Base-by-base conservation (phyloP, 257 asterid species). In the Vinca minor region DNA sequence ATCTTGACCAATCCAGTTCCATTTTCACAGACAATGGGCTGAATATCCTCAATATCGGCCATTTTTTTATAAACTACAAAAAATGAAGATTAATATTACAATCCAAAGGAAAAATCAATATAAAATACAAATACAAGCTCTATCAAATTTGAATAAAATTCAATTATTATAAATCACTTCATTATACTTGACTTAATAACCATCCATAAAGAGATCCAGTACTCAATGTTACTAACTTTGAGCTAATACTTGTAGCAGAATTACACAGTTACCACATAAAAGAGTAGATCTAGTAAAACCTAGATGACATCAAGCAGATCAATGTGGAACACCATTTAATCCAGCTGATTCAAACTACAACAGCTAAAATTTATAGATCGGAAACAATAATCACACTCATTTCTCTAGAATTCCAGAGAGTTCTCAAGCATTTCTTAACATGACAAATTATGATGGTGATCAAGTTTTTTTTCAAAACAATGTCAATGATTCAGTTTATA, bases 1-100 rank as follows among this genome's bases (percentile, higher is more conserved):
- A 76, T 77, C 74, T 76, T 76, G 28, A 76, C 81, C 81, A 76
- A 71, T 68, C 81, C 81, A 31, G 81, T 76, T 63, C 81, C 81
- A 76, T 76, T 76, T 57, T 76, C 81, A 28, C 81, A 76, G 45
- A 76, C 81, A 29, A 76, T 77, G 59, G 81, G 81, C 72, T 76
- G 81, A 64, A 76, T 76, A 49, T 76, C 81, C 77, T 76, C 81
- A 2, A 71, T 26, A 18, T 76, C 81, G 5, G 81, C 81, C 81
- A 76, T n/a, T 76, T 62, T 68, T 66, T 62, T 68, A 59, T 45
- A 35, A 64, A 53, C 62, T 56, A 49, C 41, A 66, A 4, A 38
- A 17, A 3, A 23, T 0, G 20, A 1, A 7, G 15, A 45, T 10
- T 8, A 26, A 25, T 25, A n/a, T 35, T 14, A 8, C 13, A 2